Evolutionary conservation across 306 rosid genomes (phyloP).

Genomic region (Begonia masoniana): DNA sequence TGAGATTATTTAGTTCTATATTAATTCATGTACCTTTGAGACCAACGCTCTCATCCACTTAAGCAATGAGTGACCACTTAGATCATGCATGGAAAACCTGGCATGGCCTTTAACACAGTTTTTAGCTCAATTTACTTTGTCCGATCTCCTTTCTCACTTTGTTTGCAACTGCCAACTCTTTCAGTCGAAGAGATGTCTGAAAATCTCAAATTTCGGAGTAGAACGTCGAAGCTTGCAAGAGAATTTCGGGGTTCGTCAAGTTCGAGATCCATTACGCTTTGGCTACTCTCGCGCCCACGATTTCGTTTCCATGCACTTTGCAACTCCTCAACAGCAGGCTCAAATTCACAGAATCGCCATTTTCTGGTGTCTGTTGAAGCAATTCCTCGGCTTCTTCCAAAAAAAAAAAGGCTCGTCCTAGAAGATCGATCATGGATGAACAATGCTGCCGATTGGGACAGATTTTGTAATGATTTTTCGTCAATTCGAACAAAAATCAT

Average conservation of each 20-base stretch:
- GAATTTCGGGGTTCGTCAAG: slow-evolving; percentile 51
- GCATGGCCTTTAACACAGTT: too few relatives aligned
- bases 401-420: slow-evolving; percentile 66
- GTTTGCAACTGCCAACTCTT: slow-evolving; percentile 52
- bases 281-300: slow-evolving; percentile 51
- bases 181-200: slow-evolving; percentile 34
- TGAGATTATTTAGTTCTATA: too few relatives aligned
- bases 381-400: slow-evolving; percentile 60
- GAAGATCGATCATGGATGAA: slow-evolving; percentile 78
- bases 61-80: too few relatives aligned
- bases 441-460: slow-evolving; percentile 49
- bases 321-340: slow-evolving; percentile 74
- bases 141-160: slow-evolving; percentile 62
- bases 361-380: slow-evolving; percentile 24
- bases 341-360: slow-evolving; percentile 44
- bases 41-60: too few relatives aligned
- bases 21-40: too few relatives aligned
- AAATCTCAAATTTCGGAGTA: slow-evolving; percentile 63
- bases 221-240: slow-evolving; percentile 62
- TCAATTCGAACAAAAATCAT: slow-evolving; percentile 38
- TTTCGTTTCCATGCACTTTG: slow-evolving; percentile 46
- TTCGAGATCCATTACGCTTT: slow-evolving; percentile 41
- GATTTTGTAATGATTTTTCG: slow-evolving; percentile 38
- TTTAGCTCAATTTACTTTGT: slow-evolving; percentile 20
- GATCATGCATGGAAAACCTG: too few relatives aligned